Base-by-base conservation (phyloP, 495 filamentous ascomycete genomes). In the Paragyromitra xinjiangensis region DNA sequence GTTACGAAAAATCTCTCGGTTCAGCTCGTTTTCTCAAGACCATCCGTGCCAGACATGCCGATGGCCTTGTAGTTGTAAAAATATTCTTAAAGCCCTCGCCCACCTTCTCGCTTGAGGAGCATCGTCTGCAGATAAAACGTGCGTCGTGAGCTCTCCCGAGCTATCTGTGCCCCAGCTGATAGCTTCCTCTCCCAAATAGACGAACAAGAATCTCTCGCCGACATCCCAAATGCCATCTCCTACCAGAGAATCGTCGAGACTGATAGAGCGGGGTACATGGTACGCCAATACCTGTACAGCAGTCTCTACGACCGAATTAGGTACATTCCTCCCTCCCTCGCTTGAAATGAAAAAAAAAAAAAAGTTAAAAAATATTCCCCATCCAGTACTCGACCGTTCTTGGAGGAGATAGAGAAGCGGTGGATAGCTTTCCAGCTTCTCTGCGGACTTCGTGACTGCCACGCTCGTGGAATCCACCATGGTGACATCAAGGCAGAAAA, bases 401-500 rank as follows among this genome's bases (percentile, higher is more conserved):
- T 98, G 14, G 96, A 98, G 84, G 92, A 95, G 77, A 94, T 98
- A 81, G 96, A 99, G 83, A 99, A 98, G 87, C 97, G 94, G 84
- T 99, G 96, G 95, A 88, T 99, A 55, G 92, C 96, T 0, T 99
- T 97, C 80, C 96, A 99, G 85, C 88, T 99, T 9, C 88, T 99
- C 9, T 97, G 93, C 83, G 95, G 92, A 7, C 86, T 98, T 66
- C 90, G 95, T 44, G 96, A 99, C 82, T 97, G 93, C 79, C 96
- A 99, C 84, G 86, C 91, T 53, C 87, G 92, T n/a, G 92, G 94
- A 73, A 87, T 98, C 64, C 98, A 92, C 83, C 96, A 99, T 83
- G 96, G 96, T 45, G 96, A 99, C 83, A 98, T 99, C 84, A 99
- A 99, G 85, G 94, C 95, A 0, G 95, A 98, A 84, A 99, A 98